phyloP scores from a whole-genome alignment of 306 rosid genomes.

The Cucumis melo region DNA sequence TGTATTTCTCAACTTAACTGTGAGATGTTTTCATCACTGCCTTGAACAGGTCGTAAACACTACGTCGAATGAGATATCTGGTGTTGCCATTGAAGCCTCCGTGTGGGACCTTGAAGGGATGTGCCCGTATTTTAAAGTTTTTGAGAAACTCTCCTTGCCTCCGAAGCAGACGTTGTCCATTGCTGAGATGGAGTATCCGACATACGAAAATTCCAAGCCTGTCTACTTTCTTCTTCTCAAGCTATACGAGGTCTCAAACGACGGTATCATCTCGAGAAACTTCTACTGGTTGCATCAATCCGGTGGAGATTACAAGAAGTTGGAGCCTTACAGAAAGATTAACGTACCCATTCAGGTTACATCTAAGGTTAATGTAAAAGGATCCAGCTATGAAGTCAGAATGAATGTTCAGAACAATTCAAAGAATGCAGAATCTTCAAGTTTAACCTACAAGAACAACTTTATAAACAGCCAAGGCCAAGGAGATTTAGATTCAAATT shows the following conservation, averaged over 20 bases:
- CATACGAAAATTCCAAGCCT: slow-evolving; percentile 53
- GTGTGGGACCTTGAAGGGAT: slow-evolving; percentile 92
- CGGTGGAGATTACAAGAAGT: slow-evolving; percentile 70
- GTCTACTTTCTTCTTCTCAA: slow-evolving; percentile 90
- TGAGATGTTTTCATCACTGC: background rate
- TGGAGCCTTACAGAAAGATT: slow-evolving; percentile 58
- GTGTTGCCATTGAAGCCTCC: slow-evolving; percentile 59
- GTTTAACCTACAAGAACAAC: slow-evolving; percentile 21
- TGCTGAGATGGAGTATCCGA: slow-evolving; percentile 71
- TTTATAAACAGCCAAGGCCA: slow-evolving; percentile 20
- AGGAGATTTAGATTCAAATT: slow-evolving; percentile 17
- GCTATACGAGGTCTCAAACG: slow-evolving; percentile 49
- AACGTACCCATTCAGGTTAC: slow-evolving; percentile 59
- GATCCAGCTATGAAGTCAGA: slow-evolving; percentile 46
- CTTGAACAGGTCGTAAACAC: slow-evolving; percentile 74
- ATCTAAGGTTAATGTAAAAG: slow-evolving; percentile 40
- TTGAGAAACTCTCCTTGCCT: slow-evolving; percentile 38
- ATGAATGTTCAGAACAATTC: slow-evolving; percentile 58
- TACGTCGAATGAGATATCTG: slow-evolving; percentile 48
- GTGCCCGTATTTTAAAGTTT: slow-evolving; percentile 51
- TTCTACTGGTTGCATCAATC: slow-evolving; percentile 79
- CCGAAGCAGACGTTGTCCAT: slow-evolving; percentile 51
- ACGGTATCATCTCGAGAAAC: slow-evolving; percentile 59
- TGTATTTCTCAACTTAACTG: background rate
- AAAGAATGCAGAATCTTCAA: slow-evolving; percentile 23